Conservation (phyloP, 129 eudicot species). For the Centella asiatica region DNA sequence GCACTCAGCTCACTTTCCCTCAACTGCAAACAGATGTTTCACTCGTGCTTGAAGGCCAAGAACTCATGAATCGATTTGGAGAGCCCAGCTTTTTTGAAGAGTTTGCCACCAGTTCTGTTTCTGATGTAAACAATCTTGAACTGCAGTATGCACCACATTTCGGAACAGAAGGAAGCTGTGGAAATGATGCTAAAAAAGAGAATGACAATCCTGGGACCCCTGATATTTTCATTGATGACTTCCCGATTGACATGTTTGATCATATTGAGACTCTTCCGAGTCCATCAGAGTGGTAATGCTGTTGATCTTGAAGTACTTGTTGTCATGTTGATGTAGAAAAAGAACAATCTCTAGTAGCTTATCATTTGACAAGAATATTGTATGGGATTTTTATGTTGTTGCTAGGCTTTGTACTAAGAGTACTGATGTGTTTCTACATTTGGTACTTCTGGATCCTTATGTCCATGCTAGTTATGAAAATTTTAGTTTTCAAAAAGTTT, state of each 20-base stretch:
- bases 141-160: conserved; percentile 37
- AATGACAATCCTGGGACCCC: conserved; percentile 35
- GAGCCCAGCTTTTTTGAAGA: conserved; percentile 45
- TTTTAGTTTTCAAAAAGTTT: too few species aligned
- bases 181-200: conserved; percentile 30
- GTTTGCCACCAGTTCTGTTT: conserved; percentile 32
- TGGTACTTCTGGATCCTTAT: too few species aligned
- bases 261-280: conserved; percentile 70
- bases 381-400: neutral
- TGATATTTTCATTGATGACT: conserved; percentile 65
- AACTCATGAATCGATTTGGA: conserved; percentile 30
- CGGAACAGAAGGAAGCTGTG: conserved; percentile 30
- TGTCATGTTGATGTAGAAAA: neutral
- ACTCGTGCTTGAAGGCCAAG: conserved; percentile 41
- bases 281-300: conserved; percentile 68
- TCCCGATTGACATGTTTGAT: conserved; percentile 79
- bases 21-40: conserved; percentile 35
- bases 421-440: neutral
- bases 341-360: neutral
- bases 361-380: too few species aligned
- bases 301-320: neutral
- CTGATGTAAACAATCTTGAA: conserved; percentile 28
- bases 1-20: conserved; percentile 27
- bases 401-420: neutral
- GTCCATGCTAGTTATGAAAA: too few species aligned